phyloP scores from a whole-genome alignment of 257 asterid species.

The Haberlea rhodopensis region DNA sequence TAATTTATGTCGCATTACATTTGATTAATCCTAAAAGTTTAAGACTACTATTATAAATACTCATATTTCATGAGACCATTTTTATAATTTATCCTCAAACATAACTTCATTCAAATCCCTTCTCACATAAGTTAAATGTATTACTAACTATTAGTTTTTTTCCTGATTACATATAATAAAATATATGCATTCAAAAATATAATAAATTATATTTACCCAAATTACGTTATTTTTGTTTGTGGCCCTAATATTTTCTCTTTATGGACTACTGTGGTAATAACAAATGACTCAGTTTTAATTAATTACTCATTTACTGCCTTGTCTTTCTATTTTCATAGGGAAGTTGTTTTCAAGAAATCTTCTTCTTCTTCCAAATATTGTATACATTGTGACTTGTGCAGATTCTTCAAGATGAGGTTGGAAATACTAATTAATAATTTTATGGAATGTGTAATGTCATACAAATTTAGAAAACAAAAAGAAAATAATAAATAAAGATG shows the following conservation, averaged over 20 bases:
- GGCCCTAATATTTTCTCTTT: constrained; percentile 22
- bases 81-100: too few relatives aligned
- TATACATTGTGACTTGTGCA: constrained; percentile 23
- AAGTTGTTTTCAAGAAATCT: constrained; percentile 24
- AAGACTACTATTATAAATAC: too few relatives aligned
- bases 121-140: too few relatives aligned
- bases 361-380: constrained; percentile 14
- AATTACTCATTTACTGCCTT: background rate
- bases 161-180: too few relatives aligned
- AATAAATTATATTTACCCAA: background rate
- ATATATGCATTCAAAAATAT: too few relatives aligned
- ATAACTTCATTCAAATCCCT: too few relatives aligned
- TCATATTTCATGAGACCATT: too few relatives aligned
- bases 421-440: background rate
- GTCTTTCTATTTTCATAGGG: constrained; percentile 9
- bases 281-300: constrained; percentile 6
- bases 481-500: background rate
- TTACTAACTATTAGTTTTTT: too few relatives aligned
- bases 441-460: background rate
- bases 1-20: too few relatives aligned
- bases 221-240: too few relatives aligned
- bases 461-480: background rate
- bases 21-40: too few relatives aligned
- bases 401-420: constrained; percentile 8
- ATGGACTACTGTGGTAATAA: constrained; percentile 17